These are phyloP conservation scores for Skeletonema tropicum DNA, from an alignment of 108 stramenopile genomes.

Conservation along the genomic window DNA sequence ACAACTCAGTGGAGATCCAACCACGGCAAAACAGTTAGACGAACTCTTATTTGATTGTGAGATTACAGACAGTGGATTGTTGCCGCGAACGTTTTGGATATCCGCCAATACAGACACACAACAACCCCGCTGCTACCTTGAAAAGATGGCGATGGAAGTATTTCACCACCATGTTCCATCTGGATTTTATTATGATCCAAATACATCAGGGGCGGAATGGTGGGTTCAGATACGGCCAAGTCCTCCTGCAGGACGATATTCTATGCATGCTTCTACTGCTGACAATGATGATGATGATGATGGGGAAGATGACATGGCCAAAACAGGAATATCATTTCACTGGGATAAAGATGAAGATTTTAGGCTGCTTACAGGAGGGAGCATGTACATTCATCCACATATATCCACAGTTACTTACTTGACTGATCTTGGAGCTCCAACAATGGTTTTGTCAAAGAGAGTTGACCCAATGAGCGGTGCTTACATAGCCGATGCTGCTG, in stretches of 20 bases:
- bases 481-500: slow-evolving; percentile 36
- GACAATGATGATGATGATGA: slow-evolving; percentile 27
- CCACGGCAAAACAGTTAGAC: slow-evolving; percentile 39
- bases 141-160: slow-evolving; percentile 72
- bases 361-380: slow-evolving; percentile 68
- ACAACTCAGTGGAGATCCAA: background rate
- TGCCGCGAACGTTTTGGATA: slow-evolving; percentile 85
- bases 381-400: slow-evolving; percentile 78
- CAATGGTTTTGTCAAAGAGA: slow-evolving; percentile 59
- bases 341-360: slow-evolving; percentile 91
- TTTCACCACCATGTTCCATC: slow-evolving; percentile 71
- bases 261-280: slow-evolving; percentile 18
- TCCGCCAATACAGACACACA: slow-evolving; percentile 33
- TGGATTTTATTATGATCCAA: slow-evolving; percentile 30
- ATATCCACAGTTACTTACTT: slow-evolving; percentile 85
- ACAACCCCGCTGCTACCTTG: slow-evolving; percentile 68
- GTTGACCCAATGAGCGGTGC: slow-evolving; percentile 65
- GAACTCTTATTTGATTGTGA: slow-evolving; percentile 79
- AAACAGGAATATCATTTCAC: slow-evolving; percentile 78
- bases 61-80: slow-evolving; percentile 73
- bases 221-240: slow-evolving; percentile 86
- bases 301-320: slow-evolving; percentile 19
- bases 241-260: slow-evolving; percentile 51
- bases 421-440: slow-evolving; percentile 74
- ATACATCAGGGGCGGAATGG: slow-evolving; percentile 80